Evolutionary conservation across 148 eudicot genomes (phyloP).

Genomic region (Rhododendron vialii): DNA sequence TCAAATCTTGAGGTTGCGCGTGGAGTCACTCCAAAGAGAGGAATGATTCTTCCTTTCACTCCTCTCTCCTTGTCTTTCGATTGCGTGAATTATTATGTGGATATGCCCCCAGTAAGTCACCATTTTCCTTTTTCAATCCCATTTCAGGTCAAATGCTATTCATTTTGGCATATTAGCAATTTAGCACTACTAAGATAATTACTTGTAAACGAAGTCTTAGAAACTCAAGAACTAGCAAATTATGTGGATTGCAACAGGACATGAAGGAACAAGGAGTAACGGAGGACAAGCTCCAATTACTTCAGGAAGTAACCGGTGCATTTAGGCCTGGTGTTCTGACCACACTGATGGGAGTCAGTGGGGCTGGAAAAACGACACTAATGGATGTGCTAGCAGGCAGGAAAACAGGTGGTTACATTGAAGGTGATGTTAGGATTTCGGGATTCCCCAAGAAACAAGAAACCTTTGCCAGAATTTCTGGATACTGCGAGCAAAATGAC

Average conservation of each 20-base stretch:
- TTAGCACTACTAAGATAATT: neutral
- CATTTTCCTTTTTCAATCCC: neutral
- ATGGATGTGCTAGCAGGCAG: conserved; percentile 54
- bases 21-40: conserved; percentile 39
- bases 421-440: conserved; percentile 43
- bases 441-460: conserved; percentile 50
- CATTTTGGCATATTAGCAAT: neutral
- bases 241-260: conserved; percentile 20
- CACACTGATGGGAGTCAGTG: conserved; percentile 52
- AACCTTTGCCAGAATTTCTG: conserved; percentile 46
- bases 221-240: neutral
- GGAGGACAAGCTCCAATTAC: conserved; percentile 38
- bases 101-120: conserved; percentile 45
- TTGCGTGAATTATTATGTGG: conserved; percentile 38
- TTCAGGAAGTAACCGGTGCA: conserved; percentile 37
- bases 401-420: conserved; percentile 47
- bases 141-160: neutral
- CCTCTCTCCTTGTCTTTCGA: conserved; percentile 49
- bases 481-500: conserved; percentile 50
- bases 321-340: conserved; percentile 50
- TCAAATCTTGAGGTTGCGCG: conserved; percentile 23
- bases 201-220: neutral
- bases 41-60: conserved; percentile 57
- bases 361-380: conserved; percentile 55
- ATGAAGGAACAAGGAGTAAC: conserved; percentile 45